Evolutionary conservation across 2,329 filamentous ascomycete genomes (phyloP).

Genomic region (Hypoxylon sp.): DNA sequence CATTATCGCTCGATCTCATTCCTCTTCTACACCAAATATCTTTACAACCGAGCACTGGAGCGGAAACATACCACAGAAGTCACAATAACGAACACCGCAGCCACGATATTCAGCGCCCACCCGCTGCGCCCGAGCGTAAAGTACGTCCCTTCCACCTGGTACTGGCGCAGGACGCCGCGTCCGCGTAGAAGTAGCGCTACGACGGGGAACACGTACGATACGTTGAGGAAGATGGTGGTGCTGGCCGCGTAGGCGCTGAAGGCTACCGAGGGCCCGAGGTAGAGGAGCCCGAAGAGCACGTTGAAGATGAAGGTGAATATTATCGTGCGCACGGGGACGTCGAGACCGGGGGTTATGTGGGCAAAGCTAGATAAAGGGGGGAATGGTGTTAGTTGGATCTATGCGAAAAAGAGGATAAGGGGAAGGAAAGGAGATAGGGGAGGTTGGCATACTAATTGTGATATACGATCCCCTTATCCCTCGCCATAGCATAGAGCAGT

Average conservation of each 20-base stretch:
- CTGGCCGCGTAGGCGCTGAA: constrained; percentile 62
- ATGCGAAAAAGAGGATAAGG: neutral
- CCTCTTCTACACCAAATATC: too few relatives aligned
- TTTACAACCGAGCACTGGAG: too few relatives aligned
- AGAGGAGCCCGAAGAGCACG: constrained; percentile 61
- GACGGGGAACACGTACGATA: constrained; percentile 61
- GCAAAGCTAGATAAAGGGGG: constrained; percentile 48
- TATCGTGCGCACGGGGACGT: constrained; percentile 60
- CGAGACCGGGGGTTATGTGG: constrained; percentile 54
- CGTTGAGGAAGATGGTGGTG: constrained; percentile 61
- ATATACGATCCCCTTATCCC: constrained; percentile 58
- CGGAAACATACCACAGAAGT: constrained; percentile 53
- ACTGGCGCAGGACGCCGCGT: constrained; percentile 50
- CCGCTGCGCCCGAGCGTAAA: constrained; percentile 53
- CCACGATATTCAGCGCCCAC: constrained; percentile 51
- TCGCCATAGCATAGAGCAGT: constrained; percentile 61
- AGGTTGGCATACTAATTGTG: constrained; percentile 46
- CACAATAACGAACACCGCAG: constrained; percentile 56
- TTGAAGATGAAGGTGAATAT: constrained; percentile 59
- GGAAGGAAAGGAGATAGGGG: constrained; percentile 13
- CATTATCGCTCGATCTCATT: too few relatives aligned
- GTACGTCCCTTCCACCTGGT: constrained; percentile 45
- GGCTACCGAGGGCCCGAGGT: constrained; percentile 61
- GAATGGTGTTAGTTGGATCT: neutral
- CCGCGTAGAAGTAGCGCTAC: constrained; percentile 56